phyloP scores from a whole-genome alignment of 2,329 filamentous ascomycete species.

The Lasiodiplodia hormozganensis region DNA sequence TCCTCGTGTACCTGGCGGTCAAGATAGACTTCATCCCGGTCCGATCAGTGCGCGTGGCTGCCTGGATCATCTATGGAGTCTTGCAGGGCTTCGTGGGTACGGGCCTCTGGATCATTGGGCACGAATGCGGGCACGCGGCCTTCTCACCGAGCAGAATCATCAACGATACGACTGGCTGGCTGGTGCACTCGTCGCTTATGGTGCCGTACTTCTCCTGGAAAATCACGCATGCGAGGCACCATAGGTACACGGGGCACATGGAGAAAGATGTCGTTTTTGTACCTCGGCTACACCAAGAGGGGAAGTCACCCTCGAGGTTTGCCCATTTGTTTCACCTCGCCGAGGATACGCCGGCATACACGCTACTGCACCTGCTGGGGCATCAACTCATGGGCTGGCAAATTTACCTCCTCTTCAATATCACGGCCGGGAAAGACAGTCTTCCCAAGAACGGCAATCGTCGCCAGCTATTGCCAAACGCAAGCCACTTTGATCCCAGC shows the following conservation, averaged over 20 bases:
- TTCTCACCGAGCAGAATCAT: constrained; percentile 63
- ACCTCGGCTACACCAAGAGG: constrained; percentile 34
- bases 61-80: constrained; percentile 68
- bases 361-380: constrained; percentile 60
- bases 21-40: too few relatives aligned
- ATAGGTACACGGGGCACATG: constrained; percentile 72
- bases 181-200: constrained; percentile 68
- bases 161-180: constrained; percentile 69
- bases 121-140: constrained; percentile 74
- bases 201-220: constrained; percentile 79
- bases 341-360: constrained; percentile 69
- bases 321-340: constrained; percentile 44
- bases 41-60: constrained; percentile 34
- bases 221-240: constrained; percentile 72
- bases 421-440: constrained; percentile 19
- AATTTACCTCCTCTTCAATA: constrained; percentile 68
- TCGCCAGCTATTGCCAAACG: not conserved
- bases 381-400: constrained; percentile 73
- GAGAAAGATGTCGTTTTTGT: constrained; percentile 62
- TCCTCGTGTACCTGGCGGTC: too few relatives aligned
- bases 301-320: constrained; percentile 29
- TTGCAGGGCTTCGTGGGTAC: constrained; percentile 70
- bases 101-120: constrained; percentile 73
- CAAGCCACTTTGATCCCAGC: constrained; percentile 66
- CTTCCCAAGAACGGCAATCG: not conserved